Conservation (phyloP, 2,329 filamentous ascomycete species). For the Lizonia empirigonia region DNA sequence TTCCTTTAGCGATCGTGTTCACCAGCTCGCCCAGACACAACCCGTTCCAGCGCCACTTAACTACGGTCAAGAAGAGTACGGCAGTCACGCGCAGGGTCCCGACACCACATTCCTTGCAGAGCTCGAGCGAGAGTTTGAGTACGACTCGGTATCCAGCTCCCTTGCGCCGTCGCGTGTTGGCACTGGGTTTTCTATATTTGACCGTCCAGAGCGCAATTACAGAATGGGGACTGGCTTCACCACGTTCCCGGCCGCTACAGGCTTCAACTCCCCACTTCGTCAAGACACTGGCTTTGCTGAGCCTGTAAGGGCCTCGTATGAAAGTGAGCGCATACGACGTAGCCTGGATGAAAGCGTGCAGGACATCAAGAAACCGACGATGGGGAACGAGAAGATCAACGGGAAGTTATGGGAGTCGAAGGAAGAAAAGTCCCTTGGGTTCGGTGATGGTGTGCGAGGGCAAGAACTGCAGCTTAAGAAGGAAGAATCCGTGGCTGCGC, state of each 20-base stretch:
- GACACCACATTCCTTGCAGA: slow-evolving; percentile 33
- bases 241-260: slow-evolving; percentile 28
- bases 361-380: slow-evolving; percentile 17
- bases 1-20: slow-evolving; percentile 45
- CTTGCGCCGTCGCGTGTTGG: slow-evolving; percentile 31
- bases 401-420: slow-evolving; percentile 36
- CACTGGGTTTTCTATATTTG: slow-evolving; percentile 37
- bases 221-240: slow-evolving; percentile 29
- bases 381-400: slow-evolving; percentile 30
- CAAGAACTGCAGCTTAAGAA: slow-evolving; percentile 16
- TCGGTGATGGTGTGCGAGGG: slow-evolving; percentile 26
- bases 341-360: slow-evolving; percentile 33
- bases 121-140: slow-evolving; percentile 40
- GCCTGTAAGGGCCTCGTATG: slow-evolving; percentile 23
- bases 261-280: slow-evolving; percentile 39
- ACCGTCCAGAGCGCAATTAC: slow-evolving; percentile 22
- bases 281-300: slow-evolving; percentile 46
- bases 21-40: slow-evolving; percentile 31
- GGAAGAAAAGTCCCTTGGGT: slow-evolving; percentile 22
- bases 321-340: slow-evolving; percentile 34
- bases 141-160: slow-evolving; percentile 33
- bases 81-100: slow-evolving; percentile 22
- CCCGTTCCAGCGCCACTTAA: slow-evolving; percentile 10
- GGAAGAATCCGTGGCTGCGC: no score
- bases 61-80: slow-evolving; percentile 15